These are phyloP conservation scores for Rhododendron mucronatum DNA, from an alignment of 148 eudicot genomes.

Conservation along the genomic window DNA sequence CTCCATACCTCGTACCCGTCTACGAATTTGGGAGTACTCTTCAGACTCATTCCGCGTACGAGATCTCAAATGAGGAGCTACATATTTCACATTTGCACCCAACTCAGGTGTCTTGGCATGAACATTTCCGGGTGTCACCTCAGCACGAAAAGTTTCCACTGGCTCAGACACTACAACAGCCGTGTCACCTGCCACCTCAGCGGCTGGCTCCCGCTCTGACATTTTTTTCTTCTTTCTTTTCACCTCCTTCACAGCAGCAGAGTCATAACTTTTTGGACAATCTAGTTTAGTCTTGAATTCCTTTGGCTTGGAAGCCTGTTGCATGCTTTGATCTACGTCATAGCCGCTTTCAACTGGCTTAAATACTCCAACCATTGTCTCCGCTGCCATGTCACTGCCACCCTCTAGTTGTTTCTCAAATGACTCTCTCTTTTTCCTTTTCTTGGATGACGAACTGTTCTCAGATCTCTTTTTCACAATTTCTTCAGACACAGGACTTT, in stretches of 20 bases:
- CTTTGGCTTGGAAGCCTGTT: neutral
- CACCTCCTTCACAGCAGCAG: constrained; percentile 9
- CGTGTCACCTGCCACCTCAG: constrained; percentile 17
- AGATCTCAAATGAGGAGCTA: constrained; percentile 81
- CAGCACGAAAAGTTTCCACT: constrained; percentile 19
- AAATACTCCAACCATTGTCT: neutral
- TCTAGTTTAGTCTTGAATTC: constrained; percentile 5
- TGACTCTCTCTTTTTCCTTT: constrained; percentile 22
- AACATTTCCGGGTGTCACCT: constrained; percentile 18
- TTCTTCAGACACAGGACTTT: constrained; percentile 7
- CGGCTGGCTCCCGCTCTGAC: constrained; percentile 22
- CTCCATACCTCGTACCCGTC: constrained; percentile 65
- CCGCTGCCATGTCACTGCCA: constrained; percentile 2
- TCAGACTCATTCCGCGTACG: constrained; percentile 43
- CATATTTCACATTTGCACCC: constrained; percentile 40
- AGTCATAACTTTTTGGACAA: constrained; percentile 9
- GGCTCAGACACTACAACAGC: constrained; percentile 17
- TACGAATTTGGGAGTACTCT: constrained; percentile 58
- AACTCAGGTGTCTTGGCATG: constrained; percentile 15
- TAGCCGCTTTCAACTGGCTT: neutral
- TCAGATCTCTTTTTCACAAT: constrained; percentile 5
- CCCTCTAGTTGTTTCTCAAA: constrained; percentile 8
- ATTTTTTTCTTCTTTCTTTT: constrained; percentile 42
- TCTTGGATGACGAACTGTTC: constrained; percentile 16
- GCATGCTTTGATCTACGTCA: constrained; percentile 1